phyloP scores from a whole-genome alignment of 2,329 filamentous ascomycete species.

The Phyllosticta citribraziliensis region DNA sequence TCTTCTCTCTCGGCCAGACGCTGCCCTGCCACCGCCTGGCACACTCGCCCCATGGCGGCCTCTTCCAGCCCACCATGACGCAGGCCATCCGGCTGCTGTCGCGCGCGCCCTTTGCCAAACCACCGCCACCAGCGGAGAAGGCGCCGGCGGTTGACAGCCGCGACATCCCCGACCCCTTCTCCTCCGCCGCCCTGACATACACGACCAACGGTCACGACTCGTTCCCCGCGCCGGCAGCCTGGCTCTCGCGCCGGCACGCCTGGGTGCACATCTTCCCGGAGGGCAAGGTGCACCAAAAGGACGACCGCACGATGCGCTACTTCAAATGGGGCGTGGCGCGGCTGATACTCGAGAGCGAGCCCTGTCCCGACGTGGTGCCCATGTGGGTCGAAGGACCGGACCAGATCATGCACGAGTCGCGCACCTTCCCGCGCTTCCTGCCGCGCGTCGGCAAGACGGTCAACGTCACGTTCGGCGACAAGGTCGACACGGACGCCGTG shows the following conservation, averaged over 20 bases:
- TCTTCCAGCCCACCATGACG: slow-evolving; percentile 81
- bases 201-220: slow-evolving; percentile 57
- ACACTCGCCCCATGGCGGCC: slow-evolving; percentile 70
- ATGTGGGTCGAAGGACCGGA: slow-evolving; percentile 93
- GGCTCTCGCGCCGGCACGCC: slow-evolving; percentile 56
- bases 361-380: slow-evolving; percentile 78
- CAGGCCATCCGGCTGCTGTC: slow-evolving; percentile 81
- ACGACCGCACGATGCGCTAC: slow-evolving; percentile 72
- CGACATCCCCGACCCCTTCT: slow-evolving; percentile 44
- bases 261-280: slow-evolving; percentile 98
- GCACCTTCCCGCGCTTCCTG: slow-evolving; percentile 68
- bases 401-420: slow-evolving; percentile 75
- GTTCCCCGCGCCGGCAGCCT: slow-evolving; percentile 63
- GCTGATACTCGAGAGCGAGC: slow-evolving; percentile 80
- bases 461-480: slow-evolving; percentile 68
- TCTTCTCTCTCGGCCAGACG: slow-evolving; percentile 85
- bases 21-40: slow-evolving; percentile 76
- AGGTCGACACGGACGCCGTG: slow-evolving; percentile 58
- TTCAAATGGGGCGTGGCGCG: slow-evolving; percentile 97
- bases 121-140: slow-evolving; percentile 4
- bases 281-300: slow-evolving; percentile 84
- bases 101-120: slow-evolving; percentile 36
- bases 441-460: slow-evolving; percentile 65
- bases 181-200: slow-evolving; percentile 44
- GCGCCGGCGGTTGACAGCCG: not conserved